phyloP scores from a whole-genome alignment of 1,284 basidiomycete species.

The Malassezia cuniculi region DNA sequence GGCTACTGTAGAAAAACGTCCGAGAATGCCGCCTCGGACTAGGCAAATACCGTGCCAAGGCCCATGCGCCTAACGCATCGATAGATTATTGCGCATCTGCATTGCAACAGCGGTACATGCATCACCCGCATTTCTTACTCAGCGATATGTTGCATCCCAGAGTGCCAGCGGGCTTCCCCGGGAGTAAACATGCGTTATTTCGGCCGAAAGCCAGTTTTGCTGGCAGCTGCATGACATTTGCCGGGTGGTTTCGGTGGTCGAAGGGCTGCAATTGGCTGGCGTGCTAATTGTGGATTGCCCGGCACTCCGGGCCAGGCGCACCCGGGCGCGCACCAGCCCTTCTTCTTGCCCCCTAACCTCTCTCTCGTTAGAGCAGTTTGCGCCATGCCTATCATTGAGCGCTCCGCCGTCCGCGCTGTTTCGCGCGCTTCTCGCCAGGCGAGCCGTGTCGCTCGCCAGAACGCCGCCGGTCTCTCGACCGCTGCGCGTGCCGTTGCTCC shows the following conservation, averaged over 20 bases:
- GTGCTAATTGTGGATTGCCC: conserved; percentile 3
- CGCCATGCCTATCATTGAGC: conserved; percentile 32
- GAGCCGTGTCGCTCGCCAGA: conserved; percentile 22
- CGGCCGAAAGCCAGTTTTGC: conserved; percentile 14
- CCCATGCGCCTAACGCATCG: too few relatives aligned
- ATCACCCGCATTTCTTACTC: too few relatives aligned
- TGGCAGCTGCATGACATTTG: conserved; percentile 4
- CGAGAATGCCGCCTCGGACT: too few relatives aligned
- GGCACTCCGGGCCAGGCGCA: conserved; percentile 13
- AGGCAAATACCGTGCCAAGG: too few relatives aligned
- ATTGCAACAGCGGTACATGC: too few relatives aligned
- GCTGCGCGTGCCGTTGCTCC: conserved; percentile 22
- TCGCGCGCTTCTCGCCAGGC: conserved; percentile 27
- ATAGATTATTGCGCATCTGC: too few relatives aligned
- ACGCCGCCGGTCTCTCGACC: conserved; percentile 28
- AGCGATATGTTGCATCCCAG: too few relatives aligned
- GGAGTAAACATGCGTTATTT: too few relatives aligned
- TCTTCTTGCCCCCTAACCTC: conserved; percentile 15
- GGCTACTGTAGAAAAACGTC: too few relatives aligned
- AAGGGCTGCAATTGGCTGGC: conserved; percentile 14
- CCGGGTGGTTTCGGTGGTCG: conserved; percentile 15
- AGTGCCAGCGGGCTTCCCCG: too few relatives aligned
- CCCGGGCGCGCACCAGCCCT: conserved; percentile 1
- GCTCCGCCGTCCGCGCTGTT: conserved; percentile 31
- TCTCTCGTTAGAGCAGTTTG: too few relatives aligned